Evolutionary conservation across 805 yeast species (phyloP), one percentile per base, ranked within the genome.

Genomic region (Hanseniaspora lachancei): DNA sequence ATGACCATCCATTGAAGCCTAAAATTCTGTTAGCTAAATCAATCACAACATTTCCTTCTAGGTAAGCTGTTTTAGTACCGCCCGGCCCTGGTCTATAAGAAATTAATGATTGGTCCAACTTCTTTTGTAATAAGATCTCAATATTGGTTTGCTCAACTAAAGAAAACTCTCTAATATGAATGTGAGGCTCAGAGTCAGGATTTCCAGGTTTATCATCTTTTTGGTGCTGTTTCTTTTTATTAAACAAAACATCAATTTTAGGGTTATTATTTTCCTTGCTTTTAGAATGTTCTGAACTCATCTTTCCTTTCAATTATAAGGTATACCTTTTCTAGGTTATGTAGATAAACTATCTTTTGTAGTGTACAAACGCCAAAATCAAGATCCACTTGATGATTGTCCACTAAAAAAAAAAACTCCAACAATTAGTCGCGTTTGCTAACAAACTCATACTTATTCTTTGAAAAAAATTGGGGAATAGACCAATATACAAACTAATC

Each of bases 41-140:
- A 40, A 86, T 76, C 2, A 86, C 91, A 64, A 79, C 82, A 89
- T 91, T 85, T 1, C 95, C 95, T 67, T 85, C 93, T 42, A 86
- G 75, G 62, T 86, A 85, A 2, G 84, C 80, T 4, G 86, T 86
- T 55, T 77, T 73, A 47, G 74, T 75, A 15, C 84, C 82, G 2
- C 87, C 88, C 38, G 82, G 87, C 2, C 89, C 89, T 8, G 88
- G 81, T 48, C 95, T 72, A 42, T 79, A 79, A 29, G 89, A 81
- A 23, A 86, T 82, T 62, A 77, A 85, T 62, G 86, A 93, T 0
- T 93, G 91, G 0, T 93, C 93, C 18, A 86, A 63, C 57, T 77
- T 70, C 59, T 71, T 72, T 32, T 46, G 50, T 27, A 53, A 32
- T 20, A 53, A 43, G 7, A 23, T 20, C 36, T 53, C 56, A 20